Conservation (phyloP, 2,329 filamentous ascomycete genomes). For the Trichoderma hamatum region DNA sequence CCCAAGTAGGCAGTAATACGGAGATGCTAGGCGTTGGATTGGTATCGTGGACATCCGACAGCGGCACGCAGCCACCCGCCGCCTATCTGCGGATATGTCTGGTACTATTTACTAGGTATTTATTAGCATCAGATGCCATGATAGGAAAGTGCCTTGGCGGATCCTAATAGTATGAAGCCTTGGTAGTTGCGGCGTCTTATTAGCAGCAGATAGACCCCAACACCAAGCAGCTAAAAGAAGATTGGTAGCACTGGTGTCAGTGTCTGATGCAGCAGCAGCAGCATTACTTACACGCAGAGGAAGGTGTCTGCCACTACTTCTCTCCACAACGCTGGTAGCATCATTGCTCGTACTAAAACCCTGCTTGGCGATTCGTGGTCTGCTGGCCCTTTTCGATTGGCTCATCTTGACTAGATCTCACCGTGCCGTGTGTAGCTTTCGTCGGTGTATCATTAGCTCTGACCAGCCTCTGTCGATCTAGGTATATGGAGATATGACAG, state of each 20-base stretch:
- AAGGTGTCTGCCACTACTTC: not conserved
- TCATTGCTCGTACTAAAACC: not conserved
- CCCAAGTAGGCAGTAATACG: conserved; percentile 14
- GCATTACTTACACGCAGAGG: not conserved
- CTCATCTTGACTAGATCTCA: not conserved
- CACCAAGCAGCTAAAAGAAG: not conserved
- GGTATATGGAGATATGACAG: not conserved
- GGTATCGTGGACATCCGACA: conserved; percentile 2
- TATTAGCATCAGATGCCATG: not conserved
- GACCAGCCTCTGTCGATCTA: not conserved
- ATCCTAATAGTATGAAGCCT: no score
- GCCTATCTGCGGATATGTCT: not conserved
- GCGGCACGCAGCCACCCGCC: not conserved
- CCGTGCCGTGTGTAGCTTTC: not conserved
- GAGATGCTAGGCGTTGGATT: not conserved
- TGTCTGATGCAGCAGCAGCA: not conserved
- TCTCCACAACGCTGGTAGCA: not conserved
- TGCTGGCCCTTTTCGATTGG: not conserved
- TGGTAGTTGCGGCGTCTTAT: not conserved
- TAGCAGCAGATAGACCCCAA: not conserved
- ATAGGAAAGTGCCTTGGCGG: not conserved
- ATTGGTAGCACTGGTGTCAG: no score
- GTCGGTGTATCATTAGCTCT: not conserved
- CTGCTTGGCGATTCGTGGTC: not conserved
- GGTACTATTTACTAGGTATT: not conserved